phyloP scores from a whole-genome alignment of 176 grass and related monocot genomes.

The Phoenix roebelenii region DNA sequence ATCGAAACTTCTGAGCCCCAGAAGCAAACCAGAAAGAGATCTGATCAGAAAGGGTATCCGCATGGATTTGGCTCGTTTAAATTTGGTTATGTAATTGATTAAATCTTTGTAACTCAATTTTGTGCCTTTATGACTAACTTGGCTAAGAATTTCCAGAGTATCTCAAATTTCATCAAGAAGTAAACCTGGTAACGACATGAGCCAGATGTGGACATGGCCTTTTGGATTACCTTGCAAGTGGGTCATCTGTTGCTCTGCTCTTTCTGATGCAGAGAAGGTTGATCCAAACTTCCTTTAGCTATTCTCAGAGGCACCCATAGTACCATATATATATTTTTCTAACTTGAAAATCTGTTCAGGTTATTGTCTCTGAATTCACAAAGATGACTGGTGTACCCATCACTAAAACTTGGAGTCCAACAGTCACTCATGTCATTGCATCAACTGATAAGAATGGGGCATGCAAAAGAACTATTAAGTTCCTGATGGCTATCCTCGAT shows the following conservation, averaged over 20 bases:
- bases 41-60: constrained; percentile 42
- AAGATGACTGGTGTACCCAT: constrained; percentile 53
- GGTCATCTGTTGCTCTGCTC: constrained; percentile 74
- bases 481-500: constrained; percentile 75
- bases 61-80: not conserved
- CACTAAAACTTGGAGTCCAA: constrained; percentile 52
- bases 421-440: constrained; percentile 78
- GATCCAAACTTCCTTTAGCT: not conserved
- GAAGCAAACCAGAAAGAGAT: constrained; percentile 41
- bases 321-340: not conserved
- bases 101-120: too few relatives aligned
- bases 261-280: constrained; percentile 77
- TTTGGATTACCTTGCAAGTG: constrained; percentile 66
- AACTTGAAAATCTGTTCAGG: constrained; percentile 38
- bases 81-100: too few relatives aligned
- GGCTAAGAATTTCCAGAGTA: constrained; percentile 25
- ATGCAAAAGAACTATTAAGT: constrained; percentile 80
- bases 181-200: constrained; percentile 22
- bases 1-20: constrained; percentile 30
- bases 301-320: too few relatives aligned
- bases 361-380: constrained; percentile 46
- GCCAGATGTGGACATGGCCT: constrained; percentile 52
- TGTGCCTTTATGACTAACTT: too few relatives aligned
- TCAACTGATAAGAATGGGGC: constrained; percentile 61
- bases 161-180: constrained; percentile 26